Percentiles rank a stretch among this genome's conserved stretches.
Conservation (phyloP, 2,329 filamentous ascomycete species). For the Ascochyta fabae region DNA sequence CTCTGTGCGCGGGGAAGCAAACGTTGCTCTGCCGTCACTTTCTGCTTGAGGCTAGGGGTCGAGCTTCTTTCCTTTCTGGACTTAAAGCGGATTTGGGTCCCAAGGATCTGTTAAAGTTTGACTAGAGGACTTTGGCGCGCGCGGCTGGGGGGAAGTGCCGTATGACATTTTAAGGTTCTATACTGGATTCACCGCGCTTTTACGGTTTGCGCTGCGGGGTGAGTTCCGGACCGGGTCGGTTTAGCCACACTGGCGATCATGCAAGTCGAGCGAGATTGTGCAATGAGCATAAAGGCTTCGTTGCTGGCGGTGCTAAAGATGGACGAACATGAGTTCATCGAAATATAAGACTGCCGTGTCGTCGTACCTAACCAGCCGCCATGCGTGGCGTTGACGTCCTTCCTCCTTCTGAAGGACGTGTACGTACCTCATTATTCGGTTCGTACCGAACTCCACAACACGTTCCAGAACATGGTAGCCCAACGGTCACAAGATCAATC, state of each 20-base stretch:
- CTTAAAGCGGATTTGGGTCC: neutral
- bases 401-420: neutral
- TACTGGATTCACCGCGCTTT: neutral
- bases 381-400: neutral
- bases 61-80: neutral
- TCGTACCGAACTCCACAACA: conserved; percentile 1
- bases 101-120: conserved; percentile 1
- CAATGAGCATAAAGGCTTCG: neutral
- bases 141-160: conserved; percentile 1
- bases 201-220: conserved; percentile 3
- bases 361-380: neutral
- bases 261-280: conserved; percentile 6
- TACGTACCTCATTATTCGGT: neutral
- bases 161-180: no score
- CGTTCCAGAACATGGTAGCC: conserved; percentile 21
- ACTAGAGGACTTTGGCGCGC: conserved; percentile 2
- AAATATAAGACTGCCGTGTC: neutral
- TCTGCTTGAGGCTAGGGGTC: neutral
- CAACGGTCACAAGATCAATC: conserved; percentile 6
- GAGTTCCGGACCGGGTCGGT: neutral
- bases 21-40: conserved; percentile 1
- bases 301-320: neutral
- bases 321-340: neutral
- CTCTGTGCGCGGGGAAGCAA: conserved; percentile 12
- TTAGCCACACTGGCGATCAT: neutral